Evolutionary conservation across 2,329 filamentous ascomycete genomes (phyloP).

Genomic region (Apiospora koreana): DNA sequence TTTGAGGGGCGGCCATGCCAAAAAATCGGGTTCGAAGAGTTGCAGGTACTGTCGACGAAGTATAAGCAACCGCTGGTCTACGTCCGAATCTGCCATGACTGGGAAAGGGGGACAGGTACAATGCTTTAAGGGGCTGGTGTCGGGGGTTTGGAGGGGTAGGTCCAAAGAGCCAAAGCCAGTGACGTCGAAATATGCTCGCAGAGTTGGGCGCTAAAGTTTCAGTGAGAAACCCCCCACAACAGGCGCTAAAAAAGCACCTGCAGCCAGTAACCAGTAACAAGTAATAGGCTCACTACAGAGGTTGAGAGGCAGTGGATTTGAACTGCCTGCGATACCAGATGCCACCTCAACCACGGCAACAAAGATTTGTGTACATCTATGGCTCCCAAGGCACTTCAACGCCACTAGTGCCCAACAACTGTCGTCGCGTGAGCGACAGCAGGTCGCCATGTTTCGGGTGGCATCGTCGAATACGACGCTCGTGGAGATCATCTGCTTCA

Average conservation of each 20-base stretch:
- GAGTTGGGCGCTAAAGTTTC: background rate
- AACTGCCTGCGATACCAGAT: no score
- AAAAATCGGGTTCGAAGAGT: constrained; percentile 33
- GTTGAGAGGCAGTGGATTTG: no score
- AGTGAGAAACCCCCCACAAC: background rate
- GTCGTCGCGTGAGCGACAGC: no score
- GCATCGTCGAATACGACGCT: no score
- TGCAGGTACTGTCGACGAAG: constrained; percentile 33
- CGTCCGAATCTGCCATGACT: constrained; percentile 17
- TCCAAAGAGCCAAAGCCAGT: background rate
- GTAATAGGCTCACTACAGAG: no score
- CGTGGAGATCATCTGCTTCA: no score
- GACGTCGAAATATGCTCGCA: background rate
- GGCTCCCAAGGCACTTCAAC: no score
- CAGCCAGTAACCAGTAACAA: background rate
- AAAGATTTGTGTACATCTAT: no score
- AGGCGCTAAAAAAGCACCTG: background rate
- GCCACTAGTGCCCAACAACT: no score
- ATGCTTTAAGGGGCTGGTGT: background rate
- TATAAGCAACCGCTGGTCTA: constrained; percentile 28
- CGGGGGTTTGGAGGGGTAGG: background rate
- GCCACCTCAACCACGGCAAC: no score
- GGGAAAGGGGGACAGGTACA: background rate
- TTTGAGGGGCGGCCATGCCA: constrained; percentile 31
- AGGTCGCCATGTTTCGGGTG: no score